Base-by-base conservation (phyloP, 1,284 basidiomycete species). In the Austroboletus niveus region DNA sequence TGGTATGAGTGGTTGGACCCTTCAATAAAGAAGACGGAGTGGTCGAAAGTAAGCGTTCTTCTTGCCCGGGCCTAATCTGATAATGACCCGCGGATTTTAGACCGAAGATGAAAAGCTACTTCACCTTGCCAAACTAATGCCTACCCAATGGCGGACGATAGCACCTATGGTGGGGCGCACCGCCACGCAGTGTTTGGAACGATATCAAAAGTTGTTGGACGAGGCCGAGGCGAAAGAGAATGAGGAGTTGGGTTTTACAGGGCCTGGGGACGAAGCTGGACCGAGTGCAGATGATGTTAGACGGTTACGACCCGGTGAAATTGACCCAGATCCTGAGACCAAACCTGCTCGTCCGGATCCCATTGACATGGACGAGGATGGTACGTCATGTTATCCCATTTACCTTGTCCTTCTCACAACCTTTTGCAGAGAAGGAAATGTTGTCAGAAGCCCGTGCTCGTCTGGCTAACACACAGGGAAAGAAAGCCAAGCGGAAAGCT, bases 1-100 rank as follows among this genome's bases (percentile, higher is more conserved):
- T 99, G 97, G 97, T 98, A 98, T 71, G 97, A 99, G 76, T 99
- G 97, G 97, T 78, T 99, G 49, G 97, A 99, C 72, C 97, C 97
- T 8, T 96, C 94, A 46, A 99, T 99, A 75, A 99, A 98, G 73
- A 99, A 99, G 79, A 98, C 96, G 35, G 97, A 99, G 71, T 98
- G 94, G 94, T 95, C 93, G 43, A 97, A 97, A 75, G 93, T 89
- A 56, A 53, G 79, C 8, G 1, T 15, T 3, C 17, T 4, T 14
- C 4, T 30, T 24, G 11, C 6, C 9, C 35, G 2, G 11, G n/a
- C 12, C 4, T 1, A 29, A 22, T 45, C 43, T 51, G 11, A 53
- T 42, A 53, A 34, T 20, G 12, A 20, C 36, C 35, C 47, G 47
- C 45, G 14, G 17, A 15, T 32, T 35, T 36, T 47, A 88, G 92